Base-by-base conservation (phyloP, 2,329 filamentous ascomycete genomes). In the Ilyonectria sp. region DNA sequence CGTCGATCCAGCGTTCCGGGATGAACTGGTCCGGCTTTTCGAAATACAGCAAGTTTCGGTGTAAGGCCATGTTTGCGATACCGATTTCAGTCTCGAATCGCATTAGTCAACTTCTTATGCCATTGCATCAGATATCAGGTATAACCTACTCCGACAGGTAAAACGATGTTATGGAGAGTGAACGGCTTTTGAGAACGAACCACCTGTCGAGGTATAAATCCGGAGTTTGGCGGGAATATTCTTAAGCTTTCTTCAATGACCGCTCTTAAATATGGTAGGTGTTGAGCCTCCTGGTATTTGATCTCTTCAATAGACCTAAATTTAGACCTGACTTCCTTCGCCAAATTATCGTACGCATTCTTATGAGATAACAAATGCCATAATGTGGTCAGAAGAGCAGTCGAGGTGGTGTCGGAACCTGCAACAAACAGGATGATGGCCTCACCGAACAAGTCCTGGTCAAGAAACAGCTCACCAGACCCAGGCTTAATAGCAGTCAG, bases 381-480 rank as follows among this genome's bases (percentile, higher is more conserved):
- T 15, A 53, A 15, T 37, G 19, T 53, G 8, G 49, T 53, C 5
- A 53, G 49, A 19, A 53, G 49, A 31, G 49, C 49, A 10, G 49
- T 53, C 1, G 49, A 53, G 4, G 49, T 53, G 49, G 49, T 53
- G 6, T 53, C 49, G 3, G 49, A 53, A 2, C 49, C 49, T 19
- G 49, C 49, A 53, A 53, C 49, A 53, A 53, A 53, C 13, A 53
- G 13, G 17, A 53, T 35, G 23, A 53, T 53, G 9, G 49, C 49
- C n/a, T 53, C 49, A 7, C 49, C 49, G 19, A 53, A 53, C 13
- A 53, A n/a, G 10, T 53, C 49, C 26, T 11, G 26, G 8, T 53
- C 49, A 35, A 10, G 13, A 11, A 53, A 53, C 4, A 29, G 49
- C 23, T 53, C 49, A n/a, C 23, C 23, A n/a, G 49, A 53, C 13